Base-by-base conservation (phyloP, 73 alveolate species). In the Tetrahymena malaccensis region DNA sequence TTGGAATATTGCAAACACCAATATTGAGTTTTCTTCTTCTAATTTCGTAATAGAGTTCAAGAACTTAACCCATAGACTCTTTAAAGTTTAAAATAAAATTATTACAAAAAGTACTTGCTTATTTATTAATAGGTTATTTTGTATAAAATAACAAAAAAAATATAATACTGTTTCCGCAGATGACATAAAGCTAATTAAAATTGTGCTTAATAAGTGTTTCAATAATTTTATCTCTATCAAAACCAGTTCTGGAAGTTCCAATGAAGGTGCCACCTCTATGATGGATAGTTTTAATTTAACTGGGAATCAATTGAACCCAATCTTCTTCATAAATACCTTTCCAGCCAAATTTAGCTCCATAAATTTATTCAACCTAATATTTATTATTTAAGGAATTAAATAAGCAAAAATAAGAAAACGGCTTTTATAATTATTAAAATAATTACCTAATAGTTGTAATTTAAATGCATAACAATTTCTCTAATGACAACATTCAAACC, bases 401-500 rank as follows among this genome's bases (percentile, higher is more conserved):
- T 38, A 11, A 84, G 94, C 25, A 19, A 84, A 15, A 35, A 38
- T 19, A 17, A 21, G 27, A 84, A 35, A 35, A 84, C 94, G 94
- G 94, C 16, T 35, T 84, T 84, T 35, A 38, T 15, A 35, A 15
- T 50, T 50, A 50, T 6, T 40, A 7, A 50, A 50, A 6, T 50
- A 50, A 19, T 10, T 85, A 97, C 98, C 33, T 94, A 43, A 95
- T 98, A 98, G 97, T 98, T 97, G 96, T 97, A 96, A 93, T 89
- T 94, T 15, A 97, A 94, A 84, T 98, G 96, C 98, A 96, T 97
- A 38, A 98, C 99, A 56, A 98, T 97, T 96, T 98, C 99, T 95
- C 99, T 96, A 56, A 98, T 98, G 3, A 98, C 99, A 1, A 98
- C 99, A 94, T 98, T 98, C 89, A 97, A 94, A 35, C 99, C 99